A percentile compares a stretch with the other conserved stretches of the same genome.
These are phyloP conservation scores for Xanthoceras sorbifolium DNA, from an alignment of 345 rosid genomes.

Conservation along the genomic window DNA sequence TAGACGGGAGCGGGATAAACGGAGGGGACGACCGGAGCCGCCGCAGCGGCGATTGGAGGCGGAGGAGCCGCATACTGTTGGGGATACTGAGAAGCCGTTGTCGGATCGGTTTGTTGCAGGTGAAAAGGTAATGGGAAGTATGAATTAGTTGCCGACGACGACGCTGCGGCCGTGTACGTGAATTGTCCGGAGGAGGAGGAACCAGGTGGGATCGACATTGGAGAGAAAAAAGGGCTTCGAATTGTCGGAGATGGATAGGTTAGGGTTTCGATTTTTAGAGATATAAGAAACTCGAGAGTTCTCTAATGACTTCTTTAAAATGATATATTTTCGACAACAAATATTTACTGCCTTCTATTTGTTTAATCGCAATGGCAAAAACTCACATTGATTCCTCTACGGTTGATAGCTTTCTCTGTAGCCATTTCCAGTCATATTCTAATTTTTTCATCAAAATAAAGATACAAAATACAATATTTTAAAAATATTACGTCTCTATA, in stretches of 20 bases:
- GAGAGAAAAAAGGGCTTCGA: background rate
- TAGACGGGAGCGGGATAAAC: slow-evolving; percentile 55
- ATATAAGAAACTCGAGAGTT: background rate
- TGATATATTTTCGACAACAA: too few species aligned
- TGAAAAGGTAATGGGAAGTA: slow-evolving; percentile 53
- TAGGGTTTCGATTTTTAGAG: background rate
- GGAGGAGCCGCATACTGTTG: slow-evolving; percentile 41
- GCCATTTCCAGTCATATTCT: too few species aligned
- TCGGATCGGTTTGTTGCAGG: slow-evolving; percentile 39
- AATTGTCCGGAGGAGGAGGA: slow-evolving; percentile 46
- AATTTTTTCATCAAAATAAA: too few species aligned
- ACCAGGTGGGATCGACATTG: slow-evolving; percentile 49
- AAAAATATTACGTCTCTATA: too few species aligned
- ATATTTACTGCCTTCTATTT: too few species aligned
- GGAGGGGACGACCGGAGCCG: slow-evolving; percentile 46
- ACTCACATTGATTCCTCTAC: too few species aligned
- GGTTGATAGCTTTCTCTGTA: too few species aligned
- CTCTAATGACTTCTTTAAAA: too few species aligned
- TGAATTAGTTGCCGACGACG: slow-evolving; percentile 25
- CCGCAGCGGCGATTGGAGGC: background rate
- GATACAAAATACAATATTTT: too few species aligned
- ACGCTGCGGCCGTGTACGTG: slow-evolving; percentile 34
- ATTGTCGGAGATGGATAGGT: slow-evolving; percentile 10
- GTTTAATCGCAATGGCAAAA: too few species aligned
- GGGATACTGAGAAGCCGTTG: slow-evolving; percentile 14